Evolutionary conservation across 257 asterid species (phyloP), one percentile per base, ranked within the genome.

Genomic region (Linderniella brevidens): DNA sequence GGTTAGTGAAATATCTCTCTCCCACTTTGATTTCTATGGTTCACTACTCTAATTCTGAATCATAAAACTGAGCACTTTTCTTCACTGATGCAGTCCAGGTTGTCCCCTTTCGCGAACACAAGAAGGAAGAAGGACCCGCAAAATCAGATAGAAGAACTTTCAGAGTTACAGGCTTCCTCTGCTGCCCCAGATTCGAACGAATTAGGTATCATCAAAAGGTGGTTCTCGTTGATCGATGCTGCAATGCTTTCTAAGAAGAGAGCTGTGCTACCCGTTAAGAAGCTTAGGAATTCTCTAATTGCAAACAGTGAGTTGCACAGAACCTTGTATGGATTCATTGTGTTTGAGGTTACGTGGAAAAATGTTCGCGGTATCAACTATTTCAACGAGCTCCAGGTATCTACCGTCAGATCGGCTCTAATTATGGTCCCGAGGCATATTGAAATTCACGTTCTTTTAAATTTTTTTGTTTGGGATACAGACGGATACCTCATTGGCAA

Each of bases 321-420:
- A 61, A 84, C 94, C 47, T 65, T 90, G 71, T 75, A 81, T 43
- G 98, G 98, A 37, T 90, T 90, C 68, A 85, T 90, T 53, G 88
- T 85, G 53, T 90, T 90, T 65, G 94, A 90, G 84, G 80, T 85
- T 53, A 56, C 69, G 13, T 90, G 98, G 98, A 68, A 46, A 38
- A 76, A 80, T 57, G 88, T 81, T 12, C 93, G 98, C 19, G 98
- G 98, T 44, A 74, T 90, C 45, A 81, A 84, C 69, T 85, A 85
- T 68, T 53, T 85, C 54, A 90, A 90, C 58, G 96, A 90, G 75
- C 92, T 90, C 60, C 96, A 90, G 96, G 98, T 88, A 72, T 58
- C 47, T 44, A 35, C 36, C 49, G 43, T 58, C 20, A 14, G 40
- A 12, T 47, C 45, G 32, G 46, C 53, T 35, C 32, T 54, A 56